Percentiles rank a stretch among this genome's conserved stretches.
phyloP scores from a whole-genome alignment of 163 green algal species.

The Scenedesmus sp. region DNA sequence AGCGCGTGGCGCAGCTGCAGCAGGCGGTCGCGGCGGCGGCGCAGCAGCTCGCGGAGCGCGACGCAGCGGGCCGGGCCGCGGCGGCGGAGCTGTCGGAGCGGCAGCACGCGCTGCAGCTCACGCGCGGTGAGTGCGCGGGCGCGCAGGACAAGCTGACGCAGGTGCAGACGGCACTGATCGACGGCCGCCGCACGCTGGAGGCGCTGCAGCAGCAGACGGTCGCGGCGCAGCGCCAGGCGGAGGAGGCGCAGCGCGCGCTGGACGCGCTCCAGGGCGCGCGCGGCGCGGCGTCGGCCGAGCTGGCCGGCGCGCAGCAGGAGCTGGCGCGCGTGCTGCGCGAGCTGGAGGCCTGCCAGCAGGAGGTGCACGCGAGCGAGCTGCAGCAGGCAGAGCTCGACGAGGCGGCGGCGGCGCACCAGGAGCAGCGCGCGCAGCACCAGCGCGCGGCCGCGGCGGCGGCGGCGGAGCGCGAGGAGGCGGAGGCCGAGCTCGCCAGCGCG shows the following conservation, averaged over 20 bases:
- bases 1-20: conserved; percentile 28
- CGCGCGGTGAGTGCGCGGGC: conserved; percentile 29
- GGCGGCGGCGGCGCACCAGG: conserved; percentile 16
- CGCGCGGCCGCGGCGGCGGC: not conserved
- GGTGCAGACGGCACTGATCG: conserved; percentile 14
- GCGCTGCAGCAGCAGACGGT: conserved; percentile 4
- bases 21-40: conserved; percentile 17
- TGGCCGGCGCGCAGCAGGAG: conserved; percentile 26
- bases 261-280: conserved; percentile 8
- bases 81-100: conserved; percentile 8
- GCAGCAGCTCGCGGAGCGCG: conserved; percentile 24
- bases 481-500: conserved; percentile 8
- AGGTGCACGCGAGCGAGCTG: conserved; percentile 33
- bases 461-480: not conserved
- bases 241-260: conserved; percentile 12
- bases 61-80: not conserved
- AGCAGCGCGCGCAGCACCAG: not conserved
- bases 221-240: conserved; percentile 11
- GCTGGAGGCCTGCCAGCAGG: conserved; percentile 37
- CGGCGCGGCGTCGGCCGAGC: conserved; percentile 18
- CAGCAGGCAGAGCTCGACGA: conserved; percentile 37
- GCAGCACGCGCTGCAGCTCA: conserved; percentile 38
- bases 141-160: conserved; percentile 39
- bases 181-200: conserved; percentile 30
- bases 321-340: conserved; percentile 31